A percentile compares a stretch with the other conserved stretches of the same genome.
Evolutionary conservation across 2,329 filamentous ascomycete species (phyloP).

Genomic region (Onygenales sp.): DNA sequence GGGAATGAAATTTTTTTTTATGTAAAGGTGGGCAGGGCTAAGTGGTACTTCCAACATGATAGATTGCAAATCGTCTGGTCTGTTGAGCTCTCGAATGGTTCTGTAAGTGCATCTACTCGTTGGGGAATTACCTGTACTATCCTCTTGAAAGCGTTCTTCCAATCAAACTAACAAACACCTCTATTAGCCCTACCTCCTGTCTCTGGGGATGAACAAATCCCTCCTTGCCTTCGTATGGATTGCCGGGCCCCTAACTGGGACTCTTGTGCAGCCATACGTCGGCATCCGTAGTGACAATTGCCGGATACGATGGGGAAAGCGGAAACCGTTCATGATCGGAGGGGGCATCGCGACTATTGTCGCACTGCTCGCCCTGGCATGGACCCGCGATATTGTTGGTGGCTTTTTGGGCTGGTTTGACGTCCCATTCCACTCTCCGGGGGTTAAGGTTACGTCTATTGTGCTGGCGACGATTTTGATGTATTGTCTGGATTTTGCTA

Average conservation of each 20-base stretch:
- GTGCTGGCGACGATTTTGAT: constrained; percentile 75
- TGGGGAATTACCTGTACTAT: not conserved
- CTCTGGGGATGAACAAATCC: constrained; percentile 72
- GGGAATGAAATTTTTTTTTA: not conserved
- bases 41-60: not conserved
- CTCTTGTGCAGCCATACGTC: constrained; percentile 71
- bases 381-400: constrained; percentile 63
- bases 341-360: constrained; percentile 59
- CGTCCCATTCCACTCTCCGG: constrained; percentile 53
- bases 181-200: constrained; percentile 60
- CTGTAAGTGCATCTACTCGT: constrained; percentile 37
- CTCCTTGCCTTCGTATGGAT: constrained; percentile 79
- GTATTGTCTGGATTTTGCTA: constrained; percentile 85
- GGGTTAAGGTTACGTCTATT: constrained; percentile 59
- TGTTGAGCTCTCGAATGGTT: constrained; percentile 87
- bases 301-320: constrained; percentile 63
- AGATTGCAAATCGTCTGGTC: constrained; percentile 91
- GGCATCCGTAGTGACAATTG: constrained; percentile 75
- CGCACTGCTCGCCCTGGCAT: constrained; percentile 61
- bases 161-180: not conserved
- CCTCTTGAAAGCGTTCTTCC: not conserved
- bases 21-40: too few relatives aligned
- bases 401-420: constrained; percentile 62
- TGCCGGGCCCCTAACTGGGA: constrained; percentile 68
- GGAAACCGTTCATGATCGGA: constrained; percentile 71